Evolutionary conservation across 139 green algal genomes (phyloP).

Genomic region (Marvania coccoides): DNA sequence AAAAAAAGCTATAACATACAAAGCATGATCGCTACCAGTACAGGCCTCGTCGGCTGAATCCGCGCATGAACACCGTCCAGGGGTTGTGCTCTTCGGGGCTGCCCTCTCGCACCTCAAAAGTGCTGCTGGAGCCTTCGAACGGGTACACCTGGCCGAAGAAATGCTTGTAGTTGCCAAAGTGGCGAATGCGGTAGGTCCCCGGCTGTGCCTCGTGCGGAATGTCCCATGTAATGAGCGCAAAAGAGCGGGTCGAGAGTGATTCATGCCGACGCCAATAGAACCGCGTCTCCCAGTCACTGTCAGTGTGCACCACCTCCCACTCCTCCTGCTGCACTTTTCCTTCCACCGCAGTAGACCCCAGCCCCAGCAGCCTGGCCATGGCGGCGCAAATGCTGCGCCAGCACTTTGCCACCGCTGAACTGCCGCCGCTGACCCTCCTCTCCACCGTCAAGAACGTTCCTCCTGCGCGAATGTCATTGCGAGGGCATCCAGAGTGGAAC

Average conservation of each 20-base stretch:
- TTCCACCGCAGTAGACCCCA: slow-evolving; percentile 12
- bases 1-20: too few relatives aligned
- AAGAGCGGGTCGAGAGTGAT: slow-evolving; percentile 49
- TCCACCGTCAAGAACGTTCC: slow-evolving; percentile 68
- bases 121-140: slow-evolving; percentile 30
- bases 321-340: background rate
- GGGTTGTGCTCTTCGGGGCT: too few relatives aligned
- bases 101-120: background rate
- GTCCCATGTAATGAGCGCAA: slow-evolving; percentile 54
- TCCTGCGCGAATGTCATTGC: slow-evolving; percentile 62
- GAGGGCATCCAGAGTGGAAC: slow-evolving; percentile 65
- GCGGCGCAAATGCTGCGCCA: too few relatives aligned
- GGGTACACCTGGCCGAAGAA: slow-evolving; percentile 28
- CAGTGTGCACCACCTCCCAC: slow-evolving; percentile 46
- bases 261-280: slow-evolving; percentile 47
- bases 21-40: too few relatives aligned
- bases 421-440: too few relatives aligned
- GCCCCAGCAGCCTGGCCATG: too few relatives aligned
- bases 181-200: slow-evolving; percentile 58
- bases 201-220: slow-evolving; percentile 30
- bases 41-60: too few relatives aligned
- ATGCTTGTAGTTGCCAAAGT: slow-evolving; percentile 64
- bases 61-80: too few relatives aligned
- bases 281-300: slow-evolving; percentile 56
- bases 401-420: too few relatives aligned